These are phyloP conservation scores for Chlorociboria aeruginascens DNA, from an alignment of 495 filamentous ascomycete genomes.

Conservation along the genomic window DNA sequence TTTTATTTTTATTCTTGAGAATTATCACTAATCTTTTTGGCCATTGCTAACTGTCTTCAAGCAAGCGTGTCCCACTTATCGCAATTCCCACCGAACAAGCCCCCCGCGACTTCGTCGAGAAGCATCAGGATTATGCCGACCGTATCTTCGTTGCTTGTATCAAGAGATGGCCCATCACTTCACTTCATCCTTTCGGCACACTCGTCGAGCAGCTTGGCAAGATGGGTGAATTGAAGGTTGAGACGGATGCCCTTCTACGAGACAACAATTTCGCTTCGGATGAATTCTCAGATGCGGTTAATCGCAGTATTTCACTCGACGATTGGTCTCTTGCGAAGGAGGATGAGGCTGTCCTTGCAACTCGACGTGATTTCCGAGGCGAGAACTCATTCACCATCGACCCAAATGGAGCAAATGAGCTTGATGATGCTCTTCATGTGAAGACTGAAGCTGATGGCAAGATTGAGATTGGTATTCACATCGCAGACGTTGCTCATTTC, in stretches of 20 bases:
- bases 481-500: slow-evolving; percentile 92
- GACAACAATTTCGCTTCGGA: slow-evolving; percentile 98
- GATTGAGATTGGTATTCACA: slow-evolving; percentile 91
- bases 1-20: neutral
- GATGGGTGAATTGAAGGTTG: slow-evolving; percentile 93
- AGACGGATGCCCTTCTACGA: slow-evolving; percentile 90
- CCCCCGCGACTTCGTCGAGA: slow-evolving; percentile 95
- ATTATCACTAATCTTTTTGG: neutral
- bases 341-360: slow-evolving; percentile 57
- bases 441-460: slow-evolving; percentile 69
- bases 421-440: slow-evolving; percentile 87
- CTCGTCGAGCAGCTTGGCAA: slow-evolving; percentile 93
- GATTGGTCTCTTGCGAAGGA: slow-evolving; percentile 83
- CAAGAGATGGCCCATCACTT: slow-evolving; percentile 99
- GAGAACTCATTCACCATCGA: slow-evolving; percentile 90
- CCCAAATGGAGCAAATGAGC: slow-evolving; percentile 66
- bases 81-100: slow-evolving; percentile 98
- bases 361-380: slow-evolving; percentile 81
- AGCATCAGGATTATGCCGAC: slow-evolving; percentile 93
- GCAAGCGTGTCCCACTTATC: slow-evolving; percentile 90
- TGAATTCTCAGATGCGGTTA: slow-evolving; percentile 92
- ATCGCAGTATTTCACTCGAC: slow-evolving; percentile 83
- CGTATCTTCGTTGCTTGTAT: slow-evolving; percentile 98
- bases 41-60: slow-evolving; percentile 2
- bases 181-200: slow-evolving; percentile 94